These are phyloP conservation scores for Asclepias syriaca DNA, from an alignment of 257 asterid genomes.

Conservation along the genomic window DNA sequence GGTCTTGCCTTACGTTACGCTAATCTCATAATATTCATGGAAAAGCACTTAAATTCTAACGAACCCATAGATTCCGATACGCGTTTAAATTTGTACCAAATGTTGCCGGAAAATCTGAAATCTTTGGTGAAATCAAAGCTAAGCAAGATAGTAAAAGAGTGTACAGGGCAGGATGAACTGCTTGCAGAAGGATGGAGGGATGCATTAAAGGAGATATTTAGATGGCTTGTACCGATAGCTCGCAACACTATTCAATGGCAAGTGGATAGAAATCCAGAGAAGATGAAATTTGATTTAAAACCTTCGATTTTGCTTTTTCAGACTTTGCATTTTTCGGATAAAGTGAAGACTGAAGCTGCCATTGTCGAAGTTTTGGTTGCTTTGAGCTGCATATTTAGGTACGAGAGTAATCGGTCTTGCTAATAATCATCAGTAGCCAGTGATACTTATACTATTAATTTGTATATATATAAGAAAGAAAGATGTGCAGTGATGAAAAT, in stretches of 20 bases:
- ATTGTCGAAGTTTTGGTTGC: slow-evolving; percentile 76
- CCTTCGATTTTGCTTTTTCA: slow-evolving; percentile 50
- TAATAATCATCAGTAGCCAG: slow-evolving; percentile 17
- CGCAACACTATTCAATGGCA: slow-evolving; percentile 68
- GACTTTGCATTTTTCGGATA: slow-evolving; percentile 73
- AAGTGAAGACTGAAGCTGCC: slow-evolving; percentile 87
- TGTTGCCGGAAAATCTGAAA: slow-evolving; percentile 72
- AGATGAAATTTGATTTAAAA: slow-evolving; percentile 48
- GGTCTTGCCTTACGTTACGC: slow-evolving; percentile 77
- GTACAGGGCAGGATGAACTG: slow-evolving; percentile 28
- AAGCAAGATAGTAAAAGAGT: slow-evolving; percentile 45
- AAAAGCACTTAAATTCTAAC: slow-evolving; percentile 38
- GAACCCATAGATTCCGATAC: slow-evolving; percentile 28
- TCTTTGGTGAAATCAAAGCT: slow-evolving; percentile 51
- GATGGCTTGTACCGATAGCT: slow-evolving; percentile 84
- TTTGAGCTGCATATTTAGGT: slow-evolving; percentile 63
- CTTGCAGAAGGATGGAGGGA: slow-evolving; percentile 80
- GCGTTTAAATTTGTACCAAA: slow-evolving; percentile 48
- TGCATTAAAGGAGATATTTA: slow-evolving; percentile 57
- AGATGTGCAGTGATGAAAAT: not conserved
- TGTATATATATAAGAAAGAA: no score
- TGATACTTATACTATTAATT: not conserved
- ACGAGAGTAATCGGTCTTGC: slow-evolving; percentile 37
- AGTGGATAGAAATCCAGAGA: slow-evolving; percentile 62
- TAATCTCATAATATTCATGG: slow-evolving; percentile 50